These are phyloP conservation scores for Psilocybe sp. DNA, from an alignment of 768 basidiomycete genomes.

Conservation along the genomic window DNA sequence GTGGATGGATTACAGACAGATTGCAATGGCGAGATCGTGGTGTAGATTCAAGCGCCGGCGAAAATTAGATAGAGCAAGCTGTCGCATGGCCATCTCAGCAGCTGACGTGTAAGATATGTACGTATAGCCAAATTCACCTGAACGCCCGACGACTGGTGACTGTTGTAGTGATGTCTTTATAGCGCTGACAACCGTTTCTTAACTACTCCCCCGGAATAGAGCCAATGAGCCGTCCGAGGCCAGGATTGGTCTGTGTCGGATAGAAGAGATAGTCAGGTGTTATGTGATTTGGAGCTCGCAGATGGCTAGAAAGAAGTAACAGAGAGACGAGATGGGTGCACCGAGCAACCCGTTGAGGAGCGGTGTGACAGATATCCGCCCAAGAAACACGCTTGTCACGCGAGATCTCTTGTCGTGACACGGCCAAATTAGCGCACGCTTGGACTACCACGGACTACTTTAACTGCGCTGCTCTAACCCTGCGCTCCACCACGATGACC, in stretches of 20 bases:
- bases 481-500: slow-evolving; percentile 2
- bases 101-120: too few relatives aligned
- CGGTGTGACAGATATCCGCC: slow-evolving; percentile 3
- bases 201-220: too few relatives aligned
- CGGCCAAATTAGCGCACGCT: background rate
- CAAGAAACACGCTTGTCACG: slow-evolving; percentile 13
- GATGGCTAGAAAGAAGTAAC: background rate
- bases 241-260: too few relatives aligned
- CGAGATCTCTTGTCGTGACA: background rate
- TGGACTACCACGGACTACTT: background rate
- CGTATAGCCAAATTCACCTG: too few relatives aligned
- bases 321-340: background rate
- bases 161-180: too few relatives aligned
- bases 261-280: too few relatives aligned
- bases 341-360: background rate
- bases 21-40: background rate
- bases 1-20: background rate
- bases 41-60: background rate
- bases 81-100: too few relatives aligned
- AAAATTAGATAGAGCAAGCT: too few relatives aligned
- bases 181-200: too few relatives aligned
- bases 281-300: too few relatives aligned
- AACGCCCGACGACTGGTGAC: too few relatives aligned
- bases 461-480: slow-evolving; percentile 4
- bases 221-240: too few relatives aligned